A percentile compares a stretch with the other conserved stretches of the same genome.
Evolutionary conservation across 441 rosid species (phyloP).

Genomic region (Croton laevigatus): DNA sequence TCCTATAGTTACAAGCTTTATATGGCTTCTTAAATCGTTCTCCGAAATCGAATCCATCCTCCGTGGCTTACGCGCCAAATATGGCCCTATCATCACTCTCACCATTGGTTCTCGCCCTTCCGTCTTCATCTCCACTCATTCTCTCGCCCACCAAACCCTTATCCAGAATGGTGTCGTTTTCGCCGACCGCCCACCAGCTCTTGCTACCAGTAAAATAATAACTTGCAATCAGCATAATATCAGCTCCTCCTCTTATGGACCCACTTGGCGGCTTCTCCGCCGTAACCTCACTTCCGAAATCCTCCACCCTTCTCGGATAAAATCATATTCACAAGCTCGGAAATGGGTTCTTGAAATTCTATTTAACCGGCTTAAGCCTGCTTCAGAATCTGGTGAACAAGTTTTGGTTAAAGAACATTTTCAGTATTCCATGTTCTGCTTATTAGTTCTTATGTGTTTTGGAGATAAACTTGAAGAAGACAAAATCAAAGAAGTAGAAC

Average conservation of each 20-base stretch:
- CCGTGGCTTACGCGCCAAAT: conserved; percentile 14
- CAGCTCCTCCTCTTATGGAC: conserved; percentile 28
- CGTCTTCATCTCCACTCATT: conserved; percentile 22
- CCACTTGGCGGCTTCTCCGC: conserved; percentile 35
- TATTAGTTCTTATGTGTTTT: conserved; percentile 31
- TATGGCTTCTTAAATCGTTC: conserved; percentile 1
- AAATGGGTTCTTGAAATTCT: conserved; percentile 26
- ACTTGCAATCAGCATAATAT: conserved; percentile 27
- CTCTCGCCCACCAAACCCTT: conserved; percentile 22
- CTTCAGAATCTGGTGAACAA: not conserved
- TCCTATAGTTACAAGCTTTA: conserved; percentile 23
- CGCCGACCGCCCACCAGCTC: conserved; percentile 27
- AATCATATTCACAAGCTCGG: conserved; percentile 26
- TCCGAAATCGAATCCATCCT: conserved; percentile 8
- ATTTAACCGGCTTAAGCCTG: conserved; percentile 10
- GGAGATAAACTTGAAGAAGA: conserved; percentile 37
- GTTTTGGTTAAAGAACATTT: conserved; percentile 16
- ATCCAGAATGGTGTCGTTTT: conserved; percentile 24
- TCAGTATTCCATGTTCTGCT: conserved; percentile 33
- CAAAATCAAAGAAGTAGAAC: conserved; percentile 20
- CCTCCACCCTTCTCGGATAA: conserved; percentile 27
- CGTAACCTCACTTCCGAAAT: conserved; percentile 33
- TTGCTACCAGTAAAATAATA: not conserved
- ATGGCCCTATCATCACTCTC: conserved; percentile 29
- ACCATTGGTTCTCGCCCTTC: conserved; percentile 14